phyloP scores from a whole-genome alignment of 2,329 filamentous ascomycete genomes.

The Geosmithia morbida region DNA sequence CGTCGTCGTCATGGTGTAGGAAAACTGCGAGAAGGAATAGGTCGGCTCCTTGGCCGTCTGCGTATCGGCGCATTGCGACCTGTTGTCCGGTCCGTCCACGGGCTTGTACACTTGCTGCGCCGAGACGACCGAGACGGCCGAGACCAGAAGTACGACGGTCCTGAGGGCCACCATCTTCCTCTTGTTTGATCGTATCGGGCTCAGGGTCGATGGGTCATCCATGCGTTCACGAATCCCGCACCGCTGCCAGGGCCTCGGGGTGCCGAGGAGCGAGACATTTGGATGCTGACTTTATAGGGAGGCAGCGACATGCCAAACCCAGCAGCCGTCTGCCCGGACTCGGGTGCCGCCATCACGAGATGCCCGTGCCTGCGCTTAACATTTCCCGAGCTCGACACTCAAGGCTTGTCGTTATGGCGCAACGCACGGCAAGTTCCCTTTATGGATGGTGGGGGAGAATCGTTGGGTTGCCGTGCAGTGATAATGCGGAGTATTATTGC shows the following conservation, averaged over 20 bases:
- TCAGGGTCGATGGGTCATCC: too few relatives aligned
- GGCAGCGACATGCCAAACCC: not conserved
- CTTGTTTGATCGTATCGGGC: too few relatives aligned
- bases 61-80: not conserved
- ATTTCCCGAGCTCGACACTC: not conserved
- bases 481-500: too few relatives aligned
- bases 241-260: too few relatives aligned
- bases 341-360: too few relatives aligned
- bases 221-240: too few relatives aligned
- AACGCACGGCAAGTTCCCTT: too few relatives aligned
- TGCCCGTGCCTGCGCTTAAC: not conserved
- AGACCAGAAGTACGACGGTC: not conserved
- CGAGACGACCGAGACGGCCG: not conserved
- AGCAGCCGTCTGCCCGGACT: not conserved
- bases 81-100: not conserved
- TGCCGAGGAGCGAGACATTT: not conserved
- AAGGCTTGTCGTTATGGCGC: not conserved
- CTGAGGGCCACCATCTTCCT: not conserved
- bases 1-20: conserved; percentile 15
- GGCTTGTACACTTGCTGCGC: not conserved
- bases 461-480: too few relatives aligned
- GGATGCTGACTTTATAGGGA: not conserved
- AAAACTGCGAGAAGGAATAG: conserved; percentile 13
- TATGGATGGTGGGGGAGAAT: too few relatives aligned
- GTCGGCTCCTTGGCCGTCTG: conserved; percentile 7